Percentiles rank a stretch among this genome's conserved stretches.
Conservation (phyloP, 2,329 filamentous ascomycete species). For the Dothidotthia symphoricarpi region DNA sequence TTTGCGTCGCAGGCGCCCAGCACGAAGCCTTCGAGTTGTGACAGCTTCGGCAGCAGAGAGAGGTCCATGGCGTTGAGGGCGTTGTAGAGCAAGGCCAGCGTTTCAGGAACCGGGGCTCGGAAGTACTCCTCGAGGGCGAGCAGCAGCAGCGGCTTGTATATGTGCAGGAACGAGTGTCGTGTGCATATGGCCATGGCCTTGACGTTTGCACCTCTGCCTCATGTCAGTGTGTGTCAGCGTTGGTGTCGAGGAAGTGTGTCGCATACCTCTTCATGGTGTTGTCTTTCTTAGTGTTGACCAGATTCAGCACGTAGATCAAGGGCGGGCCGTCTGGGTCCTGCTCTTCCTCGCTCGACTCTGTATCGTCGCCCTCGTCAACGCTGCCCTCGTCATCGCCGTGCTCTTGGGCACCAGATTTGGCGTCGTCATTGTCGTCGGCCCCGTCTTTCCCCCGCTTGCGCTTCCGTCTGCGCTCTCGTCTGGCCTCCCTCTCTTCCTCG, state of each 20-base stretch:
- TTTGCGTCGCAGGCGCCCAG: conserved; percentile 89
- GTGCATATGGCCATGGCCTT: conserved; percentile 99
- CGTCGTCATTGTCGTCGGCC: conserved; percentile 45
- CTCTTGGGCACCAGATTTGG: conserved; percentile 21
- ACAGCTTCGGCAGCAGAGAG: conserved; percentile 85
- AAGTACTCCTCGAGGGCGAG: conserved; percentile 96
- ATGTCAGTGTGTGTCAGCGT: conserved; percentile 15
- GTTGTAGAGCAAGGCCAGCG: conserved; percentile 82
- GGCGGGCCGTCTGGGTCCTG: conserved; percentile 75
- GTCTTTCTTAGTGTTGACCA: conserved; percentile 98
- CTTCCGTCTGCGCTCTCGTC: conserved; percentile 55
- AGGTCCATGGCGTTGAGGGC: conserved; percentile 96
- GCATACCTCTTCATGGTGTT: conserved; percentile 72
- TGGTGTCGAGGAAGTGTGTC: neutral
- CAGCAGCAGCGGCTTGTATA: conserved; percentile 94
- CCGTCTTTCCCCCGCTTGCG: conserved; percentile 47
- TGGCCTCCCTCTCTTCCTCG: conserved; percentile 65
- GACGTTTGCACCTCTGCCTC: conserved; percentile 76
- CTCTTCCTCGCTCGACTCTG: conserved; percentile 55
- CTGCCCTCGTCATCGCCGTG: conserved; percentile 38
- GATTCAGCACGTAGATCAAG: conserved; percentile 91
- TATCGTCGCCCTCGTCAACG: conserved; percentile 49
- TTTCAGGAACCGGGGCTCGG: conserved; percentile 83
- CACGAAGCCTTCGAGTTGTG: conserved; percentile 77
- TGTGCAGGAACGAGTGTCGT: conserved; percentile 93